Evolutionary conservation across 208 protist genomes (phyloP), one percentile per base, ranked within the genome.

Genomic region (Crithidia brevicula): DNA sequence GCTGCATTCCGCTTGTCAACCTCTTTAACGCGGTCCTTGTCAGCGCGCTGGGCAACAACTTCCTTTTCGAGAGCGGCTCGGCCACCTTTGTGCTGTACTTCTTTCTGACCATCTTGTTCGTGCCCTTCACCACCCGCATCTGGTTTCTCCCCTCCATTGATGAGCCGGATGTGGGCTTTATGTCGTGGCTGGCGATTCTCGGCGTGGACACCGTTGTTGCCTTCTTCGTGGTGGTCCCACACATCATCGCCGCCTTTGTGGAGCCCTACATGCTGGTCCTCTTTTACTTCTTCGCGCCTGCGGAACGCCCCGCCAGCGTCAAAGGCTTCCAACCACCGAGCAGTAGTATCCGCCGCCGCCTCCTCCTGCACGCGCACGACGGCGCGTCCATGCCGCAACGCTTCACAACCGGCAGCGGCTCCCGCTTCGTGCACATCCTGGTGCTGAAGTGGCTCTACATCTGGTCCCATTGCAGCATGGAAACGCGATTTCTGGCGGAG

Each of bases 131-230:
- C 4, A 83, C 89, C 9, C 89, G 82, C 23, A 59, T 88, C 23
- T 95, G 85, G 84, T 86, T 95, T 38, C 70, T 95, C n/a, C 77
- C 82, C 0, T 95, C 89, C 0, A 25, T 90, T 6, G 82, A 92
- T 56, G 86, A 95, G 66, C 89, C 89, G 4, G 81, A 82, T 42
- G 77, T 81, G 16, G 81, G 69, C 13, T 27, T 86, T 10, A 74
- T 89, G 61, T 77, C 74, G 33, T 91, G 82, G 83, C 64, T 92
- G n/a, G 79, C 85, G 18, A 54, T 95, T 18, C 66, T 89, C 27
- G 50, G 63, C 46, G 76, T 91, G 22, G 88, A 91, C 58, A 58
- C 46, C 11, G 72, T 82, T 5, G 68, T 67, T 3, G 74, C 77
- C 1, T 60, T 89, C 20, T 36, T 91, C 43, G 40, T 92, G 5